phyloP scores from a whole-genome alignment of 2,329 filamentous ascomycete genomes.

The Fusarium torulosum region DNA sequence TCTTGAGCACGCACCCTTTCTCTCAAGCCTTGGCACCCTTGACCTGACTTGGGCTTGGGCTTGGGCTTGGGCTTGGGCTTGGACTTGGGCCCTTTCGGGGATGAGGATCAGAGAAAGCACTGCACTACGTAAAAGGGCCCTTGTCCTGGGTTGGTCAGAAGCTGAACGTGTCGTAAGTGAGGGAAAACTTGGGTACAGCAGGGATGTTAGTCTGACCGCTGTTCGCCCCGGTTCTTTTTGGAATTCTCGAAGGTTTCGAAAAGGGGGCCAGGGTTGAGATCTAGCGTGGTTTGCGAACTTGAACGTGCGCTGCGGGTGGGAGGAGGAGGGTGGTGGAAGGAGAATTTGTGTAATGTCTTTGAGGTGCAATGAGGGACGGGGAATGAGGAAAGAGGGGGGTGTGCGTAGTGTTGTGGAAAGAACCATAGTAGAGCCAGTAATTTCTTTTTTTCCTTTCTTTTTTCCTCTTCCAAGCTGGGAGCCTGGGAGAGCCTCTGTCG shows the following conservation, averaged over 20 bases:
- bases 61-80: slow-evolving; percentile 12
- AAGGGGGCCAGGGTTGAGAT: slow-evolving; percentile 44
- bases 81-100: slow-evolving; percentile 25
- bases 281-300: slow-evolving; percentile 42
- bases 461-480: neutral
- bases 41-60: slow-evolving; percentile 1
- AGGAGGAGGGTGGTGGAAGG: slow-evolving; percentile 18
- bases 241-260: slow-evolving; percentile 52
- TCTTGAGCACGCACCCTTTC: slow-evolving; percentile 20
- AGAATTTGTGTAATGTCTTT: neutral
- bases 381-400: slow-evolving; percentile 1
- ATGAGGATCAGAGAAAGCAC: neutral
- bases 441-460: slow-evolving; percentile 14
- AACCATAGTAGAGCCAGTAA: slow-evolving; percentile 30
- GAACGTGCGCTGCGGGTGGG: slow-evolving; percentile 35
- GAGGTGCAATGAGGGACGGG: neutral
- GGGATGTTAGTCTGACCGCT: slow-evolving; percentile 46
- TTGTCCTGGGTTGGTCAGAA: slow-evolving; percentile 39
- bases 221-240: slow-evolving; percentile 47
- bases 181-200: slow-evolving; percentile 30
- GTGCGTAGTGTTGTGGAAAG: slow-evolving; percentile 19
- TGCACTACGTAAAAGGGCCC: slow-evolving; percentile 20
- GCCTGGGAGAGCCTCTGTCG: neutral
- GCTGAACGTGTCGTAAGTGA: slow-evolving; percentile 24
- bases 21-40: slow-evolving; percentile 2